A percentile compares a stretch with the other conserved stretches of the same genome.
Evolutionary conservation across 345 rosid genomes (phyloP).

Genomic region (Cardamine occulta): DNA sequence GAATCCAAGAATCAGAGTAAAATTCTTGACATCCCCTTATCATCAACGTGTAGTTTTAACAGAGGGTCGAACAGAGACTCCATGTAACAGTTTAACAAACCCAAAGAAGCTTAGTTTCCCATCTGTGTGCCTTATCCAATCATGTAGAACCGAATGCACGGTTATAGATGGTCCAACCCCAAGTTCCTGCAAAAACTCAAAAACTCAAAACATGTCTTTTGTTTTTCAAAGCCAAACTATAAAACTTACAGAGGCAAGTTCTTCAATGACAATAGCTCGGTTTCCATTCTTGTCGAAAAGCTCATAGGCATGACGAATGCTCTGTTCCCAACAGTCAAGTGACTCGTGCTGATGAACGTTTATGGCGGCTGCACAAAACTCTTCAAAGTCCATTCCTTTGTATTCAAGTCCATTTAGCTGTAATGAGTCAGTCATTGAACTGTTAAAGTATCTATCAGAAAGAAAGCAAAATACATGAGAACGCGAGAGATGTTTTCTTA

Average conservation of each 20-base stretch:
- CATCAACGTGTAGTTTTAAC: constrained; percentile 41
- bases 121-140: constrained; percentile 85
- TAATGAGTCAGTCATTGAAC: constrained; percentile 1
- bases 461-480: neutral
- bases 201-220: constrained; percentile 7
- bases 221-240: neutral
- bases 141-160: constrained; percentile 80
- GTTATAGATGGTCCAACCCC: constrained; percentile 90
- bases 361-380: constrained; percentile 87
- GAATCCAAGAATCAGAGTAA: constrained; percentile 28
- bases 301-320: constrained; percentile 74
- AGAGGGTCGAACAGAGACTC: constrained; percentile 61
- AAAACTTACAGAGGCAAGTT: constrained; percentile 82
- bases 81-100: constrained; percentile 79
- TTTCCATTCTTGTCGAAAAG: constrained; percentile 85
- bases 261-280: constrained; percentile 80
- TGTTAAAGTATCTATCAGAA: constrained; percentile 9
- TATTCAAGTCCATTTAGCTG: constrained; percentile 77
- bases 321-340: constrained; percentile 81
- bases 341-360: constrained; percentile 92
- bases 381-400: constrained; percentile 93
- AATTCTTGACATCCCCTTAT: constrained; percentile 8
- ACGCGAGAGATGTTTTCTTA: constrained; percentile 38
- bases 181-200: constrained; percentile 66
- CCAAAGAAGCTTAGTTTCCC: constrained; percentile 94